A percentile compares a stretch with the other conserved stretches of the same genome.
Evolutionary conservation across 129 eudicot genomes (phyloP).

Genomic region (Chrysanthemum makinoi): DNA sequence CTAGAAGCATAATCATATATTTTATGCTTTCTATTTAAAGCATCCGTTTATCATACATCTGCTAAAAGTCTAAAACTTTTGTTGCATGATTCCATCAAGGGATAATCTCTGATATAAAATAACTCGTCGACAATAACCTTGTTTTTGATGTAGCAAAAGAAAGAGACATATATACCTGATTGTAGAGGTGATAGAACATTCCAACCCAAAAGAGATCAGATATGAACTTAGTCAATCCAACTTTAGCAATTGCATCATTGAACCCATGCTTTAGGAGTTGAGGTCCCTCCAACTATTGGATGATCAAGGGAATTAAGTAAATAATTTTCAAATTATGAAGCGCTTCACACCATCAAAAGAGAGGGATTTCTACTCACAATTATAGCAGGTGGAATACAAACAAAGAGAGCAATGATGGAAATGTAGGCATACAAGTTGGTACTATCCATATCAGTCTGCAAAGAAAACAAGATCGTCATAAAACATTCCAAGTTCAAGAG

Average conservation of each 20-base stretch:
- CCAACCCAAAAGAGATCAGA: conserved; percentile 93
- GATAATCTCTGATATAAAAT: not conserved
- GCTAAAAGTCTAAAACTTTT: not conserved
- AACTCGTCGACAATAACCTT: not conserved
- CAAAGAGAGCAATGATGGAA: conserved; percentile 79
- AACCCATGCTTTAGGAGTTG: conserved; percentile 72
- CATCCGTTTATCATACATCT: not conserved
- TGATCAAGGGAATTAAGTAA: conserved; percentile 9
- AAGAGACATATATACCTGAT: conserved; percentile 53
- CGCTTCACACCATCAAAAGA: not conserved
- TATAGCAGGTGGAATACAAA: conserved; percentile 89
- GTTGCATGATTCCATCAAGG: not conserved
- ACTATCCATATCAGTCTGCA: conserved; percentile 97
- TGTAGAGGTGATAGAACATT: conserved; percentile 95
- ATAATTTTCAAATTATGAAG: not conserved
- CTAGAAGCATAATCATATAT: not conserved
- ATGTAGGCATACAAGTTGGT: conserved; percentile 94
- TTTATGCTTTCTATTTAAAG: not conserved
- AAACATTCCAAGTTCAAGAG: not conserved
- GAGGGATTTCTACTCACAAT: conserved; percentile 50
- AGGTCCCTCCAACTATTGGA: conserved; percentile 79
- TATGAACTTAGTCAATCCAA: conserved; percentile 81
- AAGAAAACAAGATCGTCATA: conserved; percentile 10
- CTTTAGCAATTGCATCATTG: conserved; percentile 86
- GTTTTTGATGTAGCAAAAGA: not conserved